phyloP scores from a whole-genome alignment of 768 basidiomycete species.

The Leccinum longicurvipes region DNA sequence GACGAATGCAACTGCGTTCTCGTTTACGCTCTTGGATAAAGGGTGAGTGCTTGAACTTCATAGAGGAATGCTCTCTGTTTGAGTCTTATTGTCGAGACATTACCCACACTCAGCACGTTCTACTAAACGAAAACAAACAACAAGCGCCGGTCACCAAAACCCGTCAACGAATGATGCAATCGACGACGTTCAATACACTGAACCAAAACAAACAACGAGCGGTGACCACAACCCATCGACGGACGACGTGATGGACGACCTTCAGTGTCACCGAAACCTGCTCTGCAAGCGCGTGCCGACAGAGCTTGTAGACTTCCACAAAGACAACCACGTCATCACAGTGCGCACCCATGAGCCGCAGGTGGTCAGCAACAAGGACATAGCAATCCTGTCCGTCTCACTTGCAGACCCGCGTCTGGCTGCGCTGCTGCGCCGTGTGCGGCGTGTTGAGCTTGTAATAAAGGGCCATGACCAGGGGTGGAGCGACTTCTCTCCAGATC shows the following conservation, averaged over 20 bases:
- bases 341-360: background rate
- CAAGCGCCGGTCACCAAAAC: background rate
- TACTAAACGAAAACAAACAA: background rate
- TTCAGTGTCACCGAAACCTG: background rate
- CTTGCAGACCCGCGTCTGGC: background rate
- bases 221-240: background rate
- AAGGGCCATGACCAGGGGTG: background rate
- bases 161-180: background rate
- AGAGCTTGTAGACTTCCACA: background rate
- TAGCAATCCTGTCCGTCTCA: background rate
- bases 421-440: background rate
- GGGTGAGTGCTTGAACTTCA: background rate
- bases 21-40: background rate
- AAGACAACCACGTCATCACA: background rate
- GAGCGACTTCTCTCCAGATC: background rate
- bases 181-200: background rate
- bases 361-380: rapidly evolving
- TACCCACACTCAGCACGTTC: too few species aligned
- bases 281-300: background rate
- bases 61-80: background rate
- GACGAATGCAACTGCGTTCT: background rate
- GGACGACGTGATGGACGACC: background rate
- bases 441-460: background rate
- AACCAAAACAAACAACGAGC: background rate
- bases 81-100: background rate